phyloP scores from a whole-genome alignment of 805 yeast species.

The Monosporozyma unispora region DNA sequence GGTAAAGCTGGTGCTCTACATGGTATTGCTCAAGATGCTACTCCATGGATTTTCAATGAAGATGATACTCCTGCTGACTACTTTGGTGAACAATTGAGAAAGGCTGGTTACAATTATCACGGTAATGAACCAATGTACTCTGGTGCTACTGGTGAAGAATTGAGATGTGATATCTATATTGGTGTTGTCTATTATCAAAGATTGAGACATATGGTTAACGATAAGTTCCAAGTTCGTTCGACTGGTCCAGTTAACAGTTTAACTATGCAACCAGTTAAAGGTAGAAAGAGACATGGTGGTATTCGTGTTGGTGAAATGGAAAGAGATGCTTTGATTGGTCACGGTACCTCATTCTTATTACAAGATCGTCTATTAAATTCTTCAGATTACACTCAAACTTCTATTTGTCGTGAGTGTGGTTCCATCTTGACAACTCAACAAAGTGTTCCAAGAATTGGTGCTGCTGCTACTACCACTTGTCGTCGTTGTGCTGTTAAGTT shows the following conservation, averaged over 20 bases:
- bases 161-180: slow-evolving; percentile 89
- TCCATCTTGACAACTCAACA: slow-evolving; percentile 82
- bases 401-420: slow-evolving; percentile 89
- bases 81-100: slow-evolving; percentile 84
- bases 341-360: slow-evolving; percentile 89
- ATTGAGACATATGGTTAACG: slow-evolving; percentile 98
- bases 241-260: slow-evolving; percentile 96
- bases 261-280: slow-evolving; percentile 99
- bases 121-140: slow-evolving; percentile 99
- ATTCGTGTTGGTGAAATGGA: slow-evolving; percentile 99
- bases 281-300: slow-evolving; percentile 98
- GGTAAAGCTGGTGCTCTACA: slow-evolving; percentile 98
- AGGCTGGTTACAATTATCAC: slow-evolving; percentile 92
- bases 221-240: slow-evolving; percentile 97
- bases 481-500: slow-evolving; percentile 79
- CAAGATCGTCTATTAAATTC: slow-evolving; percentile 94
- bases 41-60: slow-evolving; percentile 93
- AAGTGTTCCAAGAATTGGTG: slow-evolving; percentile 85
- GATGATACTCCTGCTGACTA: slow-evolving; percentile 93
- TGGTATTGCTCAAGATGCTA: slow-evolving; percentile 93
- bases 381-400: slow-evolving; percentile 88
- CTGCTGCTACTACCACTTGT: slow-evolving; percentile 70
- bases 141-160: slow-evolving; percentile 96
- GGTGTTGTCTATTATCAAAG: slow-evolving; percentile 98
- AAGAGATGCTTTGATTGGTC: slow-evolving; percentile 97